Conservation (phyloP, 371 early-diverging fungal species). For the Thermomucor indicae-seudaticae region DNA sequence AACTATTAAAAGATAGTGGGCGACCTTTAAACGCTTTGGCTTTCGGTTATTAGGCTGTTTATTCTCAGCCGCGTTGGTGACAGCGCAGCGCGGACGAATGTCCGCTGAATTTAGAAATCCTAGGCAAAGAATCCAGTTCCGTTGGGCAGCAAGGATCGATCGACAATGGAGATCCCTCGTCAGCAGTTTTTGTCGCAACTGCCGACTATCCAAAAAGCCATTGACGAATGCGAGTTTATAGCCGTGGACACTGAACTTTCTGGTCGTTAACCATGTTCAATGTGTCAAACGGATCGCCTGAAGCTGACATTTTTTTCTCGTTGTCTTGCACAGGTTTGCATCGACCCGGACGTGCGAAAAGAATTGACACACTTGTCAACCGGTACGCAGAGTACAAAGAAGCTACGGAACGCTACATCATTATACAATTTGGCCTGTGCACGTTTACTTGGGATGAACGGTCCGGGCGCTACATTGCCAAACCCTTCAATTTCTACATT, state of each 20-base stretch:
- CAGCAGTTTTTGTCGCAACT: conserved; percentile 60
- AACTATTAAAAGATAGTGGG: too few relatives aligned
- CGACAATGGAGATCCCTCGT: conserved; percentile 82
- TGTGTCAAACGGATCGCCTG: not conserved
- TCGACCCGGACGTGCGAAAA: conserved; percentile 27
- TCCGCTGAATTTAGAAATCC: too few relatives aligned
- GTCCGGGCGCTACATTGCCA: conserved; percentile 64
- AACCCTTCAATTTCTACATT: conserved; percentile 87
- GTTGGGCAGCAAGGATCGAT: too few relatives aligned
- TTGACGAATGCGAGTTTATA: conserved; percentile 71
- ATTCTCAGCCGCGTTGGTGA: too few relatives aligned
- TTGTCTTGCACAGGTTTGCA: conserved; percentile 25
- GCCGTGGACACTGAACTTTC: conserved; percentile 88
- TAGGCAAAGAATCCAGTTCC: too few relatives aligned
- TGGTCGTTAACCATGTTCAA: conserved; percentile 38
- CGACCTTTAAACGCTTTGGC: too few relatives aligned
- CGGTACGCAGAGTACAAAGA: conserved; percentile 64
- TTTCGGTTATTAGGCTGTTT: too few relatives aligned
- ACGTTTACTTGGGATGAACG: conserved; percentile 66
- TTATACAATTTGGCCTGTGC: conserved; percentile 81
- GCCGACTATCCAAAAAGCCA: conserved; percentile 56
- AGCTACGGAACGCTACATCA: conserved; percentile 56
- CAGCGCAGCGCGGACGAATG: too few relatives aligned
- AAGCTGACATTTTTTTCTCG: not conserved
- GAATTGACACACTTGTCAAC: conserved; percentile 50